These are phyloP conservation scores for Phialocephala subalpina DNA, from an alignment of 2,329 filamentous ascomycete genomes.

Conservation along the genomic window DNA sequence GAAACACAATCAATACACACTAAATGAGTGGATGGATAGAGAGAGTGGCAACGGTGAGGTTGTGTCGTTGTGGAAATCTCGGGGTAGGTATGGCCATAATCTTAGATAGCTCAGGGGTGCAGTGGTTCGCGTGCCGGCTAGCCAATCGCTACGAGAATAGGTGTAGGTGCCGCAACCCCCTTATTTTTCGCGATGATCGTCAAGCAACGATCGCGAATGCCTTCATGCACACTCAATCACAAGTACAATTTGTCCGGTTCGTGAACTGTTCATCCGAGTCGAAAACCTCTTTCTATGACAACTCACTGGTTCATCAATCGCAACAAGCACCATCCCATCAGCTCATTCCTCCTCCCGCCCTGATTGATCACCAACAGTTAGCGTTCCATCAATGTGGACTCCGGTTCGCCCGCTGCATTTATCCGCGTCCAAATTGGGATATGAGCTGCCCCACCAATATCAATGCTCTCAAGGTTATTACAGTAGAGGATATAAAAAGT, in stretches of 20 bases:
- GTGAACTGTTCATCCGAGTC: too few species aligned
- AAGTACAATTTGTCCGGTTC: too few species aligned
- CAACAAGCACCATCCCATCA: background rate
- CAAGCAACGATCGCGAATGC: background rate
- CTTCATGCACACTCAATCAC: too few species aligned
- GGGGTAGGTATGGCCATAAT: background rate
- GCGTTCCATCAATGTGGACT: slow-evolving; percentile 5
- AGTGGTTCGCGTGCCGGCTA: background rate
- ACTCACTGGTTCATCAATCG: background rate
- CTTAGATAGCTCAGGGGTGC: slow-evolving; percentile 15
- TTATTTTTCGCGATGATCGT: background rate
- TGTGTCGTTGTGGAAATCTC: background rate
- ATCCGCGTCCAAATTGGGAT: slow-evolving; percentile 2
- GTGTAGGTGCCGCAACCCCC: too few species aligned
- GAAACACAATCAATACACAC: slow-evolving; percentile 4
- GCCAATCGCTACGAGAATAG: too few species aligned
- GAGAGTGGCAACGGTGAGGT: slow-evolving; percentile 5
- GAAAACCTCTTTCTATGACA: too few species aligned
- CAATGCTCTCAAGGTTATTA: slow-evolving; percentile 3
- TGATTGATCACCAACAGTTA: slow-evolving; percentile 5
- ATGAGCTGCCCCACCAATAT: background rate
- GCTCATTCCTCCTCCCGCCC: background rate
- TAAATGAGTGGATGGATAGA: background rate
- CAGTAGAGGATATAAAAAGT: background rate
- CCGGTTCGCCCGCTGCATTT: background rate